These are phyloP conservation scores for Brassica juncea DNA, from an alignment of 345 rosid species.

Conservation along the genomic window DNA sequence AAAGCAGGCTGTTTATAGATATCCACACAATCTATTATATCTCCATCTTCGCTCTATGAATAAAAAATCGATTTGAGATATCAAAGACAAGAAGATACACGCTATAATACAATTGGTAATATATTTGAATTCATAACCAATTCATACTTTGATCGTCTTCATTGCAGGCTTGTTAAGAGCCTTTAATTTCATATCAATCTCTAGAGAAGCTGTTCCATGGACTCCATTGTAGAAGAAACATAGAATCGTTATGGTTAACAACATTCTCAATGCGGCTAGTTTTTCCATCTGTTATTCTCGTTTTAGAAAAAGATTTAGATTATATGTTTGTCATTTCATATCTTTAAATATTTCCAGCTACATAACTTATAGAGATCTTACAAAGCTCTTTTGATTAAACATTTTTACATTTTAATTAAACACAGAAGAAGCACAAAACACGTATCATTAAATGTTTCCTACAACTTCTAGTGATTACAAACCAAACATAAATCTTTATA, in stretches of 20 bases:
- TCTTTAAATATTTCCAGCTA: not conserved
- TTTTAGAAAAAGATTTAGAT: not conserved
- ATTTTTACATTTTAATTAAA: not conserved
- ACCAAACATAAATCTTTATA: not conserved
- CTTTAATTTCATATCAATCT: conserved; percentile 44
- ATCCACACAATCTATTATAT: conserved; percentile 55
- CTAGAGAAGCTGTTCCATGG: conserved; percentile 17
- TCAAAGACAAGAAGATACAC: not conserved
- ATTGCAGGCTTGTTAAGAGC: conserved; percentile 52
- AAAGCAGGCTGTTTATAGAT: conserved; percentile 59
- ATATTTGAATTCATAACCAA: not conserved
- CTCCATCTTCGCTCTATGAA: conserved; percentile 58
- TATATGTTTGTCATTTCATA: not conserved
- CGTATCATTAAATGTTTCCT: not conserved
- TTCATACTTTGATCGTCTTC: conserved; percentile 46
- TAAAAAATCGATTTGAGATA: not conserved
- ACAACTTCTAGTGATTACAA: not conserved
- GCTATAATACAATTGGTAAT: not conserved
- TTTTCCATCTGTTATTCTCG: not conserved
- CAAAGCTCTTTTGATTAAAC: not conserved
- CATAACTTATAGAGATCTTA: not conserved
- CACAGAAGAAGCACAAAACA: not conserved
- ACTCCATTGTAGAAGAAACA: conserved; percentile 12
- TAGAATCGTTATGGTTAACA: conserved; percentile 13
- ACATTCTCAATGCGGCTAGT: conserved; percentile 12